A percentile compares a stretch with the other conserved stretches of the same genome.
Conservation (phyloP, 169 alveolate species). For the Theileria annulata region DNA sequence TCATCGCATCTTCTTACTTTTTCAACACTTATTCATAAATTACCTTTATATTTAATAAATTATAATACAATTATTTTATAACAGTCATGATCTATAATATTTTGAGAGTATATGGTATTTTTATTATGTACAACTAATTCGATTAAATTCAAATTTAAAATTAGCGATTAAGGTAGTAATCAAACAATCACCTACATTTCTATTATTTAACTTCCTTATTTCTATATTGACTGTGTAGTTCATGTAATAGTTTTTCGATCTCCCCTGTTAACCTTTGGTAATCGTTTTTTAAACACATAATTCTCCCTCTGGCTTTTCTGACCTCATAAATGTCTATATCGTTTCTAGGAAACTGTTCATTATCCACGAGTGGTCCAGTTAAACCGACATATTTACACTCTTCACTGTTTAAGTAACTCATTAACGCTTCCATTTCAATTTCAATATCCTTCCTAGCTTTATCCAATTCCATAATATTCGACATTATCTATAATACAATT, state of each 20-base stretch:
- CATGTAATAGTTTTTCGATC: slow-evolving; percentile 36
- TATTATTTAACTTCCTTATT: slow-evolving; percentile 4
- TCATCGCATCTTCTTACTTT: no score
- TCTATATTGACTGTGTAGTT: slow-evolving; percentile 21
- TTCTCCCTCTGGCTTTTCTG: slow-evolving; percentile 70
- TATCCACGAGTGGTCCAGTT: slow-evolving; percentile 68
- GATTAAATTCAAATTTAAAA: neutral
- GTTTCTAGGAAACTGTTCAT: slow-evolving; percentile 70
- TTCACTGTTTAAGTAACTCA: slow-evolving; percentile 64
- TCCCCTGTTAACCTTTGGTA: slow-evolving; percentile 32
- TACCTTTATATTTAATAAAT: no score
- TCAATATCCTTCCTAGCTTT: slow-evolving; percentile 67
- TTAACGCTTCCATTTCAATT: slow-evolving; percentile 67
- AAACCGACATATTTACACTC: slow-evolving; percentile 73
- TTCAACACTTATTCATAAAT: no score
- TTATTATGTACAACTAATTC: neutral
- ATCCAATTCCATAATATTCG: slow-evolving; percentile 43
- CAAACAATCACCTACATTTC: neutral
- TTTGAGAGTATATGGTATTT: no score
- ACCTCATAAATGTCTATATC: slow-evolving; percentile 74
- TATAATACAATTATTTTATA: no score
- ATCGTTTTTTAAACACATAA: slow-evolving; percentile 69
- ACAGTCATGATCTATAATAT: no score
- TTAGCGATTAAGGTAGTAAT: neutral
- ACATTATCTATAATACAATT: slow-evolving; percentile 15